Percentiles rank a stretch among this genome's conserved stretches.
phyloP scores from a whole-genome alignment of 2,329 filamentous ascomycete species.

The Furcasterigmium sp. region DNA sequence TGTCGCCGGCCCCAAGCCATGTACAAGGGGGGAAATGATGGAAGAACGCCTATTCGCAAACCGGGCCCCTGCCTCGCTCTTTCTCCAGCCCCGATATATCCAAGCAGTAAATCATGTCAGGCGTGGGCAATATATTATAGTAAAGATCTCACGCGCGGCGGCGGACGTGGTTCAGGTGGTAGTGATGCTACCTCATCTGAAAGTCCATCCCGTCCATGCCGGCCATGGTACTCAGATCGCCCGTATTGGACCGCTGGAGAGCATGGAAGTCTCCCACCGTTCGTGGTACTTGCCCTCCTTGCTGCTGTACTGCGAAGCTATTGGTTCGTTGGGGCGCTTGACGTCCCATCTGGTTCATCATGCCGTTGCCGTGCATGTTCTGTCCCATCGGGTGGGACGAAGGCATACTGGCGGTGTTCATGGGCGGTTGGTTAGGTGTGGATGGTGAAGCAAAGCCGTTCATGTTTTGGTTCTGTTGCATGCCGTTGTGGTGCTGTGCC shows the following conservation, averaged over 20 bases:
- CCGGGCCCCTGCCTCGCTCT: no score
- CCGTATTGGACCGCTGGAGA: constrained; percentile 36
- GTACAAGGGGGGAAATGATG: no score
- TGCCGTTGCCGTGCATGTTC: constrained; percentile 11
- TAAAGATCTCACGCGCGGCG: no score
- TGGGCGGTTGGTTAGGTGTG: constrained; percentile 5
- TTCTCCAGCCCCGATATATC: no score
- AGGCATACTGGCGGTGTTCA: constrained; percentile 15
- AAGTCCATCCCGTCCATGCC: constrained; percentile 13
- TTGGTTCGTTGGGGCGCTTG: constrained; percentile 30
- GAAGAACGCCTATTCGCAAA: no score
- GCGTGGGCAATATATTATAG: no score
- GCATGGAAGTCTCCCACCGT: constrained; percentile 46
- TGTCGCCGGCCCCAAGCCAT: no score
- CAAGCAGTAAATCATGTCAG: no score
- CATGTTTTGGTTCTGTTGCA: constrained; percentile 16
- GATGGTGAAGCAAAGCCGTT: constrained; percentile 9
- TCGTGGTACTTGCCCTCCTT: constrained; percentile 29
- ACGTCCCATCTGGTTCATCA: constrained; percentile 17
- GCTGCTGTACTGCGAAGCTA: constrained; percentile 30
- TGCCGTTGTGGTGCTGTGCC: constrained; percentile 21
- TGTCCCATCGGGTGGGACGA: constrained; percentile 20
- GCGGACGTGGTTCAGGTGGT: no score
- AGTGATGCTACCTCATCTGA: constrained; percentile 5
- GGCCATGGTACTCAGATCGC: constrained; percentile 4